Base-by-base conservation (phyloP, 2,329 filamentous ascomycete species). In the Microsporum audouinii region DNA sequence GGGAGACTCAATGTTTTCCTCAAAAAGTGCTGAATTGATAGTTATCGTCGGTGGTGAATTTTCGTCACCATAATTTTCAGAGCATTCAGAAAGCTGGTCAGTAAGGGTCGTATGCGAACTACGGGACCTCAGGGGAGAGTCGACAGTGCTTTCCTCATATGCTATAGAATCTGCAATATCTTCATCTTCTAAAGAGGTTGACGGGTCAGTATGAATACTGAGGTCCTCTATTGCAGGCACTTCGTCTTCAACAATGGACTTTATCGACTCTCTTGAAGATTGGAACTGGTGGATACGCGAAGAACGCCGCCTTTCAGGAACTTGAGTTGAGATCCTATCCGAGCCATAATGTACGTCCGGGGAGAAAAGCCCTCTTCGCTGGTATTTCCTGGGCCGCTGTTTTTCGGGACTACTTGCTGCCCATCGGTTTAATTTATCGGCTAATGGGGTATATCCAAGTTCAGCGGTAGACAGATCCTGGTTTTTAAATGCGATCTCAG, bases 391-490 rank as follows among this genome's bases (percentile, higher is more conserved):
- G 59, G 63, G 67, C 69, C 66, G 64, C 66, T 60, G 60, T 57
- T 71, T 70, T 64, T 81, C 68, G 2, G 84, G 83, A 64, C 82
- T 87, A 29, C 77, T 77, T 1, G 85, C 78, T 64, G 80, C 79
- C 87, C 87, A 89, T 29, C 79, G 78, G 62, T 76, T 80, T 3
- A 89, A 74, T 66, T 86, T 81, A 41, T 80, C 76, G 2, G 83
- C 83, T 41, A 89, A 74, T 29, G 85, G 83, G 1, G 84, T 87
- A 64, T 88, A 86, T 1, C 84, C 84, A 58, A 82, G 69, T 31
- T 47, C 57, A 5, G 27, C n/a, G 6, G 5, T n/a, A 23, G 29
- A 14, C 33, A 8, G 12, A n/a, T 17, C 34, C 5, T 17, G 55
- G 5, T 5, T 12, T 10, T 12, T 57, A 23, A 8, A 38, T 39